Conservation (phyloP, 495 filamentous ascomycete genomes). For the Cercophora newfieldiana region DNA sequence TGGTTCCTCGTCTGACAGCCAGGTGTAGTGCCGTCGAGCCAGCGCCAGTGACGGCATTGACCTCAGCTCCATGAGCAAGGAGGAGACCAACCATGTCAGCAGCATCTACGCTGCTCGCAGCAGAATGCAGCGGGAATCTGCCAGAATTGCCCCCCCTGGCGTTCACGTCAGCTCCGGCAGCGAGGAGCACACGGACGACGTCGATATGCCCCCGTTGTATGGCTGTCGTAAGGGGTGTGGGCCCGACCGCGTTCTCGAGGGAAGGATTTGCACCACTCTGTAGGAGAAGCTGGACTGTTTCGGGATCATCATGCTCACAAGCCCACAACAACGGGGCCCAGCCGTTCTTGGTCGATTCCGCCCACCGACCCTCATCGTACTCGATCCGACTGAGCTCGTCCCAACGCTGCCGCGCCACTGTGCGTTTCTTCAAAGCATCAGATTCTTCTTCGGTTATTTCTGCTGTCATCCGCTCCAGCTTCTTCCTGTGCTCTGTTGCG, state of each 20-base stretch:
- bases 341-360: neutral
- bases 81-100: too few species aligned
- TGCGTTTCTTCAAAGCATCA: neutral
- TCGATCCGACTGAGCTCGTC: neutral
- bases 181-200: too few species aligned
- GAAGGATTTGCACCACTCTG: neutral
- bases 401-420: neutral
- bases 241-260: neutral
- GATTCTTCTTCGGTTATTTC: neutral
- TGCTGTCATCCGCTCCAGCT: neutral
- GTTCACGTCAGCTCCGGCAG: too few species aligned
- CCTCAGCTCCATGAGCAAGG: too few species aligned
- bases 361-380: neutral
- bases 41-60: too few species aligned
- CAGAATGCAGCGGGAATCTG: too few species aligned
- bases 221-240: neutral
- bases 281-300: neutral
- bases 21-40: too few species aligned
- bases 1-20: too few species aligned
- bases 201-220: too few species aligned
- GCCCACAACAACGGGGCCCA: neutral
- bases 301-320: neutral
- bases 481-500: neutral
- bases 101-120: too few species aligned
- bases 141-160: too few species aligned